Evolutionary conservation across 163 green algal genomes (phyloP), one percentile per base, ranked within the genome.

Genomic region (Scenedesmus sp.): DNA sequence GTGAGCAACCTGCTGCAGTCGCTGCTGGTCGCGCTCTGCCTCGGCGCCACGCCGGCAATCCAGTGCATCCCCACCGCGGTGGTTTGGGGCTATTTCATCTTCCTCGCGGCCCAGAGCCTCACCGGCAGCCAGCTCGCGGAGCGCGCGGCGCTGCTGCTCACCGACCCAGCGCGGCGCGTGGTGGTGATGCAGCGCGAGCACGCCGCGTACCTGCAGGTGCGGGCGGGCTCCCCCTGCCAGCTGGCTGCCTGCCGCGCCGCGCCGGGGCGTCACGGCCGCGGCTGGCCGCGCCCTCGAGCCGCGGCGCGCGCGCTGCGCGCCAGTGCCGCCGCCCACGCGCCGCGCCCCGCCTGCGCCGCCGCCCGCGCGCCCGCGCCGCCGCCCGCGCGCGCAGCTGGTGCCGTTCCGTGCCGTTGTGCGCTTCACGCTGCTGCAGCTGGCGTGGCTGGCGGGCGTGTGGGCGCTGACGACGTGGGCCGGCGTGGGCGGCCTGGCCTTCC

Each of bases 41-140:
- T 96, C 36, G 85, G 83, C 42, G 60, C 90, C 48, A 93, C 86
- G 15, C 90, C 89, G 2, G 82, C 82, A 39, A 86, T 95, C 28
- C 63, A 83, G 26, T 70, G 83, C 48, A 92, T 96, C 6, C 92
- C 78, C 18, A 91, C 84, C 63, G 84, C 85, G 1, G 90, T 92
- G 17, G 77, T 97, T 26, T 96, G 89, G 88, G 86, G 89, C 75
- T 96, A 95, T 81, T 97, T 97, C 87, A 81, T 87, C 1, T 97
- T 91, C 88, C 96, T 97, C 93, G 89, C 87, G 10, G 29, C 93
- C 2, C 91, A 94, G 60, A 88, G 64, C 15, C 82, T 97, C 31
- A 80, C 86, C 29, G 93, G 90, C 45, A 93, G 78, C 73, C 87
- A 95, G 81, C 86, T 97, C 24, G 94, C 86, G 83, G 90, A 96